phyloP scores from a whole-genome alignment of 176 grass and related monocot species.

The Poa annua region DNA sequence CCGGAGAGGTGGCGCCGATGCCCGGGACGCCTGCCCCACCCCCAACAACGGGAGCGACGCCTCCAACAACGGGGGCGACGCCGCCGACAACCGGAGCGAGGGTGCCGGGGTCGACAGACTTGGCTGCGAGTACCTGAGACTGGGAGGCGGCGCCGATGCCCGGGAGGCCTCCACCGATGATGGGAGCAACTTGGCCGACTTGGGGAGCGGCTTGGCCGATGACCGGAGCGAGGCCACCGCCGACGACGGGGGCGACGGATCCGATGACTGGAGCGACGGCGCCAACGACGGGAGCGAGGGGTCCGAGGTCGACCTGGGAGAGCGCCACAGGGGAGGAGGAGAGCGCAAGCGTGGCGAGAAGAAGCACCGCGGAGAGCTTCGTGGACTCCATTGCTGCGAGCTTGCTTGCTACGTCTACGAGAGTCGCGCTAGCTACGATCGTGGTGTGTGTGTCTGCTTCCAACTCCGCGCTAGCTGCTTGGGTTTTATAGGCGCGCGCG shows the following conservation, averaged over 20 bases:
- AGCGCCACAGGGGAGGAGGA: conserved; percentile 29
- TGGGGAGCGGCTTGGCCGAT: no score
- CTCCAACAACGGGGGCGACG: background rate
- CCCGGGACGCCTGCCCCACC: background rate
- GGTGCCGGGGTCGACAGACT: no score
- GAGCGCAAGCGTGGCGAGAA: conserved; percentile 41
- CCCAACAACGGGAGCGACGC: background rate
- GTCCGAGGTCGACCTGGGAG: background rate
- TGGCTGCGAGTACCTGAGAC: background rate
- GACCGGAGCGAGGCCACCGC: background rate
- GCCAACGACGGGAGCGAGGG: background rate
- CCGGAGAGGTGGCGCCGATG: background rate
- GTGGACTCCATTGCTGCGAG: background rate
- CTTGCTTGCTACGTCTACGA: background rate
- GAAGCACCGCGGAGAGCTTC: background rate
- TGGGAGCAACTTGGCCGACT: background rate
- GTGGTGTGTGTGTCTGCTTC: no score
- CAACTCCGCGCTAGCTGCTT: background rate
- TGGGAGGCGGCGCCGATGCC: background rate
- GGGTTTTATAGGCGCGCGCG: conserved; percentile 1
- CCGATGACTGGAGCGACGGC: background rate
- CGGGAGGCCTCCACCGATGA: background rate
- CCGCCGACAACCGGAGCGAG: background rate
- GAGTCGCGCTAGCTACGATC: background rate
- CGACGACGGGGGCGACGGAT: background rate